phyloP scores from a whole-genome alignment of 78 protist genomes.

The Guillardia theta region DNA sequence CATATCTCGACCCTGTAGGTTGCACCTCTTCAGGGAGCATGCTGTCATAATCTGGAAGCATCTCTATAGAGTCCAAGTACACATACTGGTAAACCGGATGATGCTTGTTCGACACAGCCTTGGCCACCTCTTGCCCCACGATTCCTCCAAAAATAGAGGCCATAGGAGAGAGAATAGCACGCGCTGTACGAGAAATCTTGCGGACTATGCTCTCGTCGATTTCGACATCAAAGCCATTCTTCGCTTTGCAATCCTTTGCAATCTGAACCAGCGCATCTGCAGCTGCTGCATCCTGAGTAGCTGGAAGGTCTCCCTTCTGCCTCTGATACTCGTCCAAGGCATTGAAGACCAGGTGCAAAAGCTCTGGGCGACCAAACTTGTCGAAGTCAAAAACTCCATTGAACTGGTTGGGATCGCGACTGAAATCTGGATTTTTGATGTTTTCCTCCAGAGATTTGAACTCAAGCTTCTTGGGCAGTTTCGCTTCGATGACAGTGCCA shows the following conservation, averaged over 20 bases:
- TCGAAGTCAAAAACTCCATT: not conserved
- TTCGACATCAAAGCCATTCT: not conserved
- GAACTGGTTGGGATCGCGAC: not conserved
- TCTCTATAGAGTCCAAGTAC: slow-evolving; percentile 19
- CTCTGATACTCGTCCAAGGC: not conserved
- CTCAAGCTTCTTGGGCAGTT: not conserved
- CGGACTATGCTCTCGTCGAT: not conserved
- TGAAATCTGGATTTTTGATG: not conserved
- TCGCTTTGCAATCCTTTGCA: not conserved
- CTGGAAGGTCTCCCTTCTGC: not conserved
- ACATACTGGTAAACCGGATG: slow-evolving; percentile 57
- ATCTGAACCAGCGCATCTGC: not conserved
- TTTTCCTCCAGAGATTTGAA: not conserved
- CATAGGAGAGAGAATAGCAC: not conserved
- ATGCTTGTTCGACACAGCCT: slow-evolving; percentile 56
- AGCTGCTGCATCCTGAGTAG: not conserved
- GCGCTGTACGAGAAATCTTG: not conserved
- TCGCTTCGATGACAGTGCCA: not conserved
- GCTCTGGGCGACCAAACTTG: slow-evolving; percentile 32
- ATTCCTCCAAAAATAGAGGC: slow-evolving; percentile 55
- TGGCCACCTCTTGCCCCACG: slow-evolving; percentile 65
- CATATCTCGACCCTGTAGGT: slow-evolving; percentile 53
- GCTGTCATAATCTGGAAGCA: slow-evolving; percentile 5
- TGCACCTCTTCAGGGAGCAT: not conserved
- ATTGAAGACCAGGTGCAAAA: slow-evolving; percentile 2